Evolutionary conservation across 1,284 basidiomycete genomes (phyloP), one percentile per base, ranked within the genome.

Genomic region (Boletus sp.): DNA sequence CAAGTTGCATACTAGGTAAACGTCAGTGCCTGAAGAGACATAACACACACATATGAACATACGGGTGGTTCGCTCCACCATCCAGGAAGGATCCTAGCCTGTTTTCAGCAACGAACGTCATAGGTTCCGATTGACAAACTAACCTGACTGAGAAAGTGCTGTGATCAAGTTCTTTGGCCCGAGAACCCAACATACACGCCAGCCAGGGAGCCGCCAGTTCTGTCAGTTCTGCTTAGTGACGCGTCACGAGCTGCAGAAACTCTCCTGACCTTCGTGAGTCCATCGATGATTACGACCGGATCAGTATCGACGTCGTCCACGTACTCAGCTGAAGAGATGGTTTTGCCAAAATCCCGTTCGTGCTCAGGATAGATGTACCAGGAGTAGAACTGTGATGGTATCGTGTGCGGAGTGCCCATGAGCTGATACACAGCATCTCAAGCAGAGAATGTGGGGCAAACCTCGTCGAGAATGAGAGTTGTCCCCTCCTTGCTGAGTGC

Each of bases 141-240:
- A 61, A 79, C 87, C 92, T 29, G 89, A 90, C 67, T 96, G 94
- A 20, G 90, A 91, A 47, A 96, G 83, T 1, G 93, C 94, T 9
- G 87, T 87, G 65, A 96, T 81, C 49, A 96, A 74, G 69, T 91
- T 89, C 76, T 89, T 93, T n/a, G 94, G 94, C 0, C 92, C 96
- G n/a, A 97, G 74, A 18, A 97, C 94, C 95, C 95, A 98, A 77
- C 94, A 96, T 37, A 95, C 80, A 66, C 95, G 85, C 93, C 93
- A 96, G 24, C 94, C 94, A 12, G 94, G 92, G 49, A 94, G 86
- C 68, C 92, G 88, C 89, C 89, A 92, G 74, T 91, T 91, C 89
- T 91, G 64, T 24, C 22, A 1, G 31, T 20, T 36, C 22, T 13
- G 29, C 35, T 63, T 15, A 61, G 50, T 12, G 18, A 41, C n/a